Percentiles rank a stretch among this genome's conserved stretches.
Conservation (phyloP, 441 rosid species). For the Euphorbia celastroides region DNA sequence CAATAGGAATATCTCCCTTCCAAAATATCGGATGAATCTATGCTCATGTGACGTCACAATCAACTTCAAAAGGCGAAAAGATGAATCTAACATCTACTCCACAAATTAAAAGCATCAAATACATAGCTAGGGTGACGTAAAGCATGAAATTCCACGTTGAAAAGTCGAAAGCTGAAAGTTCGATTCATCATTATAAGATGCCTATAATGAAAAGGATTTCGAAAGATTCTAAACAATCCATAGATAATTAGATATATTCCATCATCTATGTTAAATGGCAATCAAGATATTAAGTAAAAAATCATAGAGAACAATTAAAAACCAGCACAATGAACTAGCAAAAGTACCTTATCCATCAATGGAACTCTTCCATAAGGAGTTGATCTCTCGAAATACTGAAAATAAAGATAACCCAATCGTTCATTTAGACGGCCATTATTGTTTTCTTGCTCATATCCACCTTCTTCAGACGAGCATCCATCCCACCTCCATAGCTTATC, state of each 20-base stretch:
- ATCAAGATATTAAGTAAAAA: background rate
- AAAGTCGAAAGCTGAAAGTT: conserved; percentile 42
- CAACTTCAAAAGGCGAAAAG: conserved; percentile 8
- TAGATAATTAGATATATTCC: background rate
- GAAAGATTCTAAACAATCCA: conserved; percentile 25
- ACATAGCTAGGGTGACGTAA: conserved; percentile 1
- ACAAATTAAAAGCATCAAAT: background rate
- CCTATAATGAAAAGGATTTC: conserved; percentile 24
- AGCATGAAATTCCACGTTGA: conserved; percentile 18
- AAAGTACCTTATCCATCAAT: conserved; percentile 86
- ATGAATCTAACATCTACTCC: conserved; percentile 17
- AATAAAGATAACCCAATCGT: conserved; percentile 69
- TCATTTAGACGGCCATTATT: conserved; percentile 54
- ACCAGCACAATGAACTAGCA: background rate
- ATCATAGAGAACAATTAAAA: conserved; percentile 4
- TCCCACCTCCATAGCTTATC: conserved; percentile 77
- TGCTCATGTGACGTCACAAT: conserved; percentile 15
- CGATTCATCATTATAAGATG: conserved; percentile 35
- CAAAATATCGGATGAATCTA: conserved; percentile 14
- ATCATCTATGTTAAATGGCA: conserved; percentile 2
- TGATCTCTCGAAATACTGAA: conserved; percentile 79
- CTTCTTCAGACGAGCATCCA: conserved; percentile 84
- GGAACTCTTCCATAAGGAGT: conserved; percentile 95
- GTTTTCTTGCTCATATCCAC: conserved; percentile 66
- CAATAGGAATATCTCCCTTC: conserved; percentile 13